Percentiles rank a stretch among this genome's conserved stretches.
Evolutionary conservation across 192 early-diverging fungal genomes (phyloP).

Genomic region (Physocladia obscura): DNA sequence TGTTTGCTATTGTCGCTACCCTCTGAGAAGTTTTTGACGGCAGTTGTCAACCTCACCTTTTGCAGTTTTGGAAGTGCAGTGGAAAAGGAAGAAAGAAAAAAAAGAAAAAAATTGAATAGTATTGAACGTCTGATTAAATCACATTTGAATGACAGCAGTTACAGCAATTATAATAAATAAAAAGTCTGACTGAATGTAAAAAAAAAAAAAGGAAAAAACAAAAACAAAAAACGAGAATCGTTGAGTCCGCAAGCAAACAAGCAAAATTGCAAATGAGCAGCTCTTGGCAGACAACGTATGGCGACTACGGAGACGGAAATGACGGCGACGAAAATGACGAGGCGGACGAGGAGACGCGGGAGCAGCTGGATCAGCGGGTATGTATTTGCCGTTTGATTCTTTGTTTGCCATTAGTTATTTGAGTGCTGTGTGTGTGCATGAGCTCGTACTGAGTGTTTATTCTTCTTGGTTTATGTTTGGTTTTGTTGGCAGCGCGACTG

Average conservation of each 20-base stretch:
- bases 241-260: too few relatives aligned
- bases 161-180: too few relatives aligned
- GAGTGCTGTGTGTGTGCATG: background rate
- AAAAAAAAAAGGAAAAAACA: too few relatives aligned
- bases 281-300: background rate
- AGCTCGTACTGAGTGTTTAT: background rate
- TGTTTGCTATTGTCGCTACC: too few relatives aligned
- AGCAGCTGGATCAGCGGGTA: conserved; percentile 17
- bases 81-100: conserved; percentile 12
- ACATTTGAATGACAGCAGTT: too few relatives aligned
- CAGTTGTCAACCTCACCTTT: background rate
- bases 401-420: too few relatives aligned
- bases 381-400: background rate
- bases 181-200: too few relatives aligned
- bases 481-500: conserved; percentile 14
- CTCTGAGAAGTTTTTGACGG: too few relatives aligned
- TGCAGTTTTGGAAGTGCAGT: background rate
- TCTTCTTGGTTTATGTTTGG: background rate
- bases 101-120: too few relatives aligned
- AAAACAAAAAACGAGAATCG: too few relatives aligned
- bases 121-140: too few relatives aligned
- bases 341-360: conserved; percentile 12
- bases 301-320: background rate
- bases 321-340: conserved; percentile 1
- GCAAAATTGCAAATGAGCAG: background rate